Evolutionary conservation across 495 filamentous ascomycete species (phyloP).

Genomic region (Penicillium riverlandense): DNA sequence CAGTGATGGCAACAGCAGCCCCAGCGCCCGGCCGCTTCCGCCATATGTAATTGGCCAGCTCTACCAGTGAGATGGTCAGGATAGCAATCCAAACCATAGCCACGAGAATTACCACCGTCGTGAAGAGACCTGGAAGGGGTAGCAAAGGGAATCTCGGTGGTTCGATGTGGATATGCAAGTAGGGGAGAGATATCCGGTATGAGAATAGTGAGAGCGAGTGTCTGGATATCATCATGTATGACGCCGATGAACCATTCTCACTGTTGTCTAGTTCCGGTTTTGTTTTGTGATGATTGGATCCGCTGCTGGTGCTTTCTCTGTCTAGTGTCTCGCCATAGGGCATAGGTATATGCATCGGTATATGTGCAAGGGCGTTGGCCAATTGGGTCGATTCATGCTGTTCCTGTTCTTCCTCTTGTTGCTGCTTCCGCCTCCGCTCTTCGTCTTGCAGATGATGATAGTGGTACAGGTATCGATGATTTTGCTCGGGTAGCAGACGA

Average conservation of each 20-base stretch:
- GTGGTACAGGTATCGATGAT: not conserved
- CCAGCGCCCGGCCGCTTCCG: not conserved
- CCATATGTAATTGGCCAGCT: slow-evolving; percentile 17
- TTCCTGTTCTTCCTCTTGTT: too few relatives aligned
- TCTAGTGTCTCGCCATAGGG: too few relatives aligned
- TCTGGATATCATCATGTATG: slow-evolving; percentile 1
- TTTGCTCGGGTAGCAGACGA: not conserved
- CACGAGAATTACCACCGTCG: slow-evolving; percentile 14
- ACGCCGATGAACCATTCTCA: not conserved
- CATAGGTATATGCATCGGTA: too few relatives aligned
- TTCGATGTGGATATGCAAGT: not conserved
- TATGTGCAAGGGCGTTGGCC: too few relatives aligned
- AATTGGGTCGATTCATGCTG: too few relatives aligned
- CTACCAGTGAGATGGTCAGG: slow-evolving; percentile 18
- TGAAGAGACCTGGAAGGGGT: slow-evolving; percentile 10
- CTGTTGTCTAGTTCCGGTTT: too few relatives aligned
- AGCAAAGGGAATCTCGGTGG: slow-evolving; percentile 4
- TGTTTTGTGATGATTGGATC: not conserved
- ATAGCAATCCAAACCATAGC: slow-evolving; percentile 21
- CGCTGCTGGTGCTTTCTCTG: not conserved
- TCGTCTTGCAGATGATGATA: not conserved
- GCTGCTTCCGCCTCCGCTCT: not conserved
- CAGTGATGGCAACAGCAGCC: too few relatives aligned
- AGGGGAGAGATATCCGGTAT: slow-evolving; percentile 9
- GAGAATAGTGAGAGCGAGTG: slow-evolving; percentile 9